Conservation (phyloP, 2,329 filamentous ascomycete genomes). For the Venturia asperata region DNA sequence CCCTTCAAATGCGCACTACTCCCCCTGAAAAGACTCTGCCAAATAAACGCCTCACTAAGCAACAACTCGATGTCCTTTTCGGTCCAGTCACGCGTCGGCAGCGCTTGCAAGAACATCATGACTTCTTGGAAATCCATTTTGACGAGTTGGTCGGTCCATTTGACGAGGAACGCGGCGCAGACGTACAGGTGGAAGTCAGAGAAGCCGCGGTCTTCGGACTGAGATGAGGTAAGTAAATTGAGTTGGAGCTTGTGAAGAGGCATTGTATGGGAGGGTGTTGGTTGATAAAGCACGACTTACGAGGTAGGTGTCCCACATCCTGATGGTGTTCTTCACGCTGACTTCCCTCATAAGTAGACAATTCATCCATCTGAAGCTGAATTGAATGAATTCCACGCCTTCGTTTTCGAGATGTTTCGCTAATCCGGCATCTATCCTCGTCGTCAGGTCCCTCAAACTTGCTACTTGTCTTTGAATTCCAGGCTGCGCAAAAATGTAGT, state of each 20-base stretch:
- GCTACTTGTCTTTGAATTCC: constrained; percentile 92
- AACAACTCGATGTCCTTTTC: constrained; percentile 97
- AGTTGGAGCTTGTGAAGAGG: background rate
- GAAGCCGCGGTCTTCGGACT: constrained; percentile 98
- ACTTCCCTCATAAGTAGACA: constrained; percentile 97
- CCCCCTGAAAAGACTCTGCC: constrained; percentile 95
- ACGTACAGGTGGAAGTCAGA: constrained; percentile 98
- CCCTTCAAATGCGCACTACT: constrained; percentile 72
- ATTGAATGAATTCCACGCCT: constrained; percentile 96
- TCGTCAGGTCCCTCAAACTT: constrained; percentile 80
- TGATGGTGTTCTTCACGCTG: constrained; percentile 89
- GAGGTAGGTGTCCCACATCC: constrained; percentile 99
- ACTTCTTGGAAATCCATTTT: constrained; percentile 98
- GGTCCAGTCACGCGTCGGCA: constrained; percentile 90
- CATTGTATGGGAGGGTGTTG: constrained; percentile 2
- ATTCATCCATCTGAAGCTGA: constrained; percentile 99
- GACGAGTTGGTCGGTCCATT: constrained; percentile 91
- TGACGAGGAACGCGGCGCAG: constrained; percentile 93
- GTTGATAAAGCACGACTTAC: constrained; percentile 45
- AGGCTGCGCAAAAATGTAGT: constrained; percentile 96
- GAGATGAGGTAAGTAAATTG: constrained; percentile 5
- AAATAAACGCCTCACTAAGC: constrained; percentile 94
- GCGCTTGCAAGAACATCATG: constrained; percentile 97
- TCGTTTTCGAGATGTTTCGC: constrained; percentile 86
- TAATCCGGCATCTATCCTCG: constrained; percentile 74